Base-by-base conservation (phyloP, 2,329 filamentous ascomycete species). In the Acrocalymma vagum region DNA sequence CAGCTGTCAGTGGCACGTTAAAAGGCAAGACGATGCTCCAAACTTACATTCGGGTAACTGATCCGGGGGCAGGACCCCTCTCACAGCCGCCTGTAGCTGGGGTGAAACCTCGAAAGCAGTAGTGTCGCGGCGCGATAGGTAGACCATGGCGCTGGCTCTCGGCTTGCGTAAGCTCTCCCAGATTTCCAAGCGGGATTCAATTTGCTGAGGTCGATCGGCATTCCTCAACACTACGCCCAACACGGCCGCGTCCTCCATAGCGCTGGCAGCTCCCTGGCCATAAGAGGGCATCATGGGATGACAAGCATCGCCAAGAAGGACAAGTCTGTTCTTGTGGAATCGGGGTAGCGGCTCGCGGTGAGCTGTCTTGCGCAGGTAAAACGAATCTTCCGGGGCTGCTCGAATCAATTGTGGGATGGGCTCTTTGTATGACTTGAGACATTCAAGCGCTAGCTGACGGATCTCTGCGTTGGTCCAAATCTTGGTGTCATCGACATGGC, bases 251-350 rank as follows among this genome's bases (percentile, higher is more conserved):
- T 48, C 44, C 26, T 48, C 44, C 11, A 45, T 31, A 9, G 44
- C 38, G 11, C 15, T 16, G 7, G 28, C 31, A 18, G 44, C 44
- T 27, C 44, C 44, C 30, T 48, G 44, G 10, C 23, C 44, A 11
- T 25, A 22, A n/a, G 40, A 48, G n/a, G 44, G 44, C 24, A 48
- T 23, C 27, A 36, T 48, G 13, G 44, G 44, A 35, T 48, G 44
- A 29, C 41, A 48, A 18, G 44, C 33, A 22, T 48, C 44, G 15
- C 44, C 44, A 9, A 47, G 22, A 5, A 47, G 25, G 20, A 32
- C 36, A 26, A 36, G 16, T 22, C 23, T 42, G 18, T 39, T 39
- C 36, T 39, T 33, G 36, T 39, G 28, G 10, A 22, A 39, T 26
- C 7, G 6, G 17, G 36, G 36, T 6, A 39, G 36, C 27, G 36